Percentiles rank a stretch among this genome's conserved stretches.
Evolutionary conservation across 768 basidiomycete genomes (phyloP).

Genomic region (Dendrothele bispora): DNA sequence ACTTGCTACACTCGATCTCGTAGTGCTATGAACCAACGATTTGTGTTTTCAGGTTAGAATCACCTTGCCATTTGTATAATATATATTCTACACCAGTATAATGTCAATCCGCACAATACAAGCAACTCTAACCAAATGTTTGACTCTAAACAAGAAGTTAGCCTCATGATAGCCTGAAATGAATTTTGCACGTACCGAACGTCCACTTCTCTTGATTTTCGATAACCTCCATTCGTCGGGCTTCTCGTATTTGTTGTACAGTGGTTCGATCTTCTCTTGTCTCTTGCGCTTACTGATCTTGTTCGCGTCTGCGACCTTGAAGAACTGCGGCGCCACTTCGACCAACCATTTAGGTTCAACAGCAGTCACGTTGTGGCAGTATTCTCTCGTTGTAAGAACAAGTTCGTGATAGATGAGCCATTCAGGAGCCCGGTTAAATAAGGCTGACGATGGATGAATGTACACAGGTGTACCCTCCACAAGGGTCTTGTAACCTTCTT

Average conservation of each 20-base stretch:
- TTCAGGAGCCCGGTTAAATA: constrained; percentile 96
- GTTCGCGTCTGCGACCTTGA: constrained; percentile 96
- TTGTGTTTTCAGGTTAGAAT: background rate
- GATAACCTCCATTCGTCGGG: constrained; percentile 94
- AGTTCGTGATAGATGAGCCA: constrained; percentile 97
- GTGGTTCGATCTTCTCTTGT: constrained; percentile 95
- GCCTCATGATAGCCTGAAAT: background rate
- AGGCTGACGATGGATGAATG: constrained; percentile 94
- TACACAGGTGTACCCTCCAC: constrained; percentile 99
- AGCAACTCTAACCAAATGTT: constrained; percentile 73
- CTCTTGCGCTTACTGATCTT: constrained; percentile 97
- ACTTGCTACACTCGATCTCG: background rate
- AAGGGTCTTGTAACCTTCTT: constrained; percentile 97
- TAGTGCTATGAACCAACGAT: too few relatives aligned
- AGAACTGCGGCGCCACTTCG: constrained; percentile 97
- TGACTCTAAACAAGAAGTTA: constrained; percentile 63
- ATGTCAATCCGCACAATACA: constrained; percentile 6
- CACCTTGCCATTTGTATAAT: background rate
- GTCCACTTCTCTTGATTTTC: constrained; percentile 87
- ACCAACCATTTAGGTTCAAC: constrained; percentile 99
- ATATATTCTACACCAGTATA: constrained; percentile 8
- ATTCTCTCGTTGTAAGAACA: constrained; percentile 94
- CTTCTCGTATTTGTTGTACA: constrained; percentile 95
- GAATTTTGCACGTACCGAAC: constrained; percentile 67
- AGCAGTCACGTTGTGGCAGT: constrained; percentile 90